Conservation (phyloP, 1,284 basidiomycete genomes). For the Chondrostereum purpureum region DNA sequence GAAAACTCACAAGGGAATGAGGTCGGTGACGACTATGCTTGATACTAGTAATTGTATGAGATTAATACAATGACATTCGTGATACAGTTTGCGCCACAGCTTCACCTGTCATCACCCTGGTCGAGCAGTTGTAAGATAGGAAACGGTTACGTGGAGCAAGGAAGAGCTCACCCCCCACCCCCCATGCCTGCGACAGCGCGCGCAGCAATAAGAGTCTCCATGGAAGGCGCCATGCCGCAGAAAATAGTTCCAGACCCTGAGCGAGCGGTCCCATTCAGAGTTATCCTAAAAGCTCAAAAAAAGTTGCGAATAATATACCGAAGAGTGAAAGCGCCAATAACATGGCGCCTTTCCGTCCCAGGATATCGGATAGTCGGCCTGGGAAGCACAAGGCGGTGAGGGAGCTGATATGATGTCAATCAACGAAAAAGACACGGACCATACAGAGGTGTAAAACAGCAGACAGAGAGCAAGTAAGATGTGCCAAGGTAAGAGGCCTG, state of each 20-base stretch:
- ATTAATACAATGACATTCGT: constrained; percentile 14
- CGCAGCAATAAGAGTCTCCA: constrained; percentile 76
- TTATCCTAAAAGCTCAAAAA: constrained; percentile 6
- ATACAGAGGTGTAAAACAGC: constrained; percentile 87
- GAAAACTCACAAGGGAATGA: constrained; percentile 69
- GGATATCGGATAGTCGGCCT: constrained; percentile 83
- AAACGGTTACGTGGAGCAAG: no score
- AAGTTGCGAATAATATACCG: constrained; percentile 38
- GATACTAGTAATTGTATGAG: constrained; percentile 61
- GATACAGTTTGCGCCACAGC: constrained; percentile 13
- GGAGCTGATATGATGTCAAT: constrained; percentile 11
- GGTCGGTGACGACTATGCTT: constrained; percentile 70
- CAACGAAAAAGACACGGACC: constrained; percentile 37
- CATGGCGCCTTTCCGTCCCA: constrained; percentile 83
- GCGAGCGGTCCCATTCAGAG: constrained; percentile 7
- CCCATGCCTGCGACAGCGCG: constrained; percentile 86
- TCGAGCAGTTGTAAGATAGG: constrained; percentile 7
- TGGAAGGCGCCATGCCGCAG: constrained; percentile 79
- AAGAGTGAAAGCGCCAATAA: constrained; percentile 76
- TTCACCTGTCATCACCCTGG: constrained; percentile 76
- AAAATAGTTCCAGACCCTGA: constrained; percentile 74
- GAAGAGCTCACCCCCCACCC: constrained; percentile 66
- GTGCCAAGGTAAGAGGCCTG: constrained; percentile 85
- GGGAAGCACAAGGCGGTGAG: constrained; percentile 20
- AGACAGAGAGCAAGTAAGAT: constrained; percentile 81